Base-by-base conservation (phyloP, 1,139 yeast species). In the Suhomyces coccinellae region DNA sequence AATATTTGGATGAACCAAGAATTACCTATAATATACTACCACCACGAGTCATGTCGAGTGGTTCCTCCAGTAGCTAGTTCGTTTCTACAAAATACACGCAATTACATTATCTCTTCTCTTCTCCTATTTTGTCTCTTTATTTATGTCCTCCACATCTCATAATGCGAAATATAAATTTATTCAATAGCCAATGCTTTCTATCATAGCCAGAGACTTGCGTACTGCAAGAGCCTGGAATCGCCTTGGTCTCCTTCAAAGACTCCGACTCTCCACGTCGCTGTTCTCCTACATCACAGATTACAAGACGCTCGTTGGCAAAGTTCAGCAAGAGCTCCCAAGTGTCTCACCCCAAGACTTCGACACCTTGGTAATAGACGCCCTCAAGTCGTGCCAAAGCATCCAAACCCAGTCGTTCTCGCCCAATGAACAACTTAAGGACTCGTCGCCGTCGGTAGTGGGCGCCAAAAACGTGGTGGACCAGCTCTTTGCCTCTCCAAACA, bases 401-500 rank as follows among this genome's bases (percentile, higher is more conserved):
- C 51, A 49, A 32, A n/a, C 30, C 9, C 35, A 38, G n/a, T 36
- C 36, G 28, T 42, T 44, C 35, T 46, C 54, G 1, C 31, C 38
- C 16, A 50, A 50, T 31, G 54, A 52, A 32, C 41, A 28, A 20
- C 41, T 47, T 36, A 46, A 43, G 24, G 47, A 45, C 9, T 20
- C 40, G 8, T 49, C 53, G 4, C 36, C 33, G 12, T 36, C 49
- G 20, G 44, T 49, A 7, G 36, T 40, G 10, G 53, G 48, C 16
- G 38, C 50, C 6, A 45, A 41, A 3, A 42, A 43, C 22, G 43
- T 53, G 12, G 43, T 53, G n/a, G 48, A 49, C 13, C 32, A 30
- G 20, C 52, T 71, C 4, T 61, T 73, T 37, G 36, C 43, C 16
- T 20, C 30, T 3, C n/a, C 24, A 3, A 47, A 55, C 36, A 59